Evolutionary conservation across 2,329 filamentous ascomycete species (phyloP).

Genomic region (Botrytis medusae): DNA sequence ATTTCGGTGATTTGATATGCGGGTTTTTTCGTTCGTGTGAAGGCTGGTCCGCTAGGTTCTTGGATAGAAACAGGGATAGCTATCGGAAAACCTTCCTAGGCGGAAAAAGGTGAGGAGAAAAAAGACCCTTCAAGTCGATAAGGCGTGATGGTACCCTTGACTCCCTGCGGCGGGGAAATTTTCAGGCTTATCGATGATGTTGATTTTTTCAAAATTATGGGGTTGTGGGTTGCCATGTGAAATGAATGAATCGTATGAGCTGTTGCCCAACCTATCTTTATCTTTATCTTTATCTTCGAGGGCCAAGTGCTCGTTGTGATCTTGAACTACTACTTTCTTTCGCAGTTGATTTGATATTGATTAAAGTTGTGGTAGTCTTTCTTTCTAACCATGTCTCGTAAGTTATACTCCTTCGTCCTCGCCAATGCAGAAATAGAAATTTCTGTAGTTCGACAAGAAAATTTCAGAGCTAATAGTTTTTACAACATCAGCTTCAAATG

Average conservation of each 20-base stretch:
- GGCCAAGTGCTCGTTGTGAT: not conserved
- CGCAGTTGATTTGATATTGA: not conserved
- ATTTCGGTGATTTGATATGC: too few species aligned
- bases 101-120: not conserved
- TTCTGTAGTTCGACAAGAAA: not conserved
- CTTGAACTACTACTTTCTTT: not conserved
- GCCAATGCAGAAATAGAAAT: not conserved
- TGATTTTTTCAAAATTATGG: slow-evolving; percentile 6
- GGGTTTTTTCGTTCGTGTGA: too few species aligned
- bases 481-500: not conserved
- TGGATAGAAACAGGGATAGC: not conserved
- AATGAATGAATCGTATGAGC: not conserved
- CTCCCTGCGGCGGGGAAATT: not conserved
- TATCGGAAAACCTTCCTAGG: not conserved
- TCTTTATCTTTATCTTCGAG: not conserved
- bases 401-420: not conserved
- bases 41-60: not conserved
- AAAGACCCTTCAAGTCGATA: slow-evolving; percentile 4
- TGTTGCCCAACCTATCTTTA: not conserved
- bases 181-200: slow-evolving; percentile 12
- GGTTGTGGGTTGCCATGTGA: not conserved
- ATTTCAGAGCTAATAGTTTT: not conserved
- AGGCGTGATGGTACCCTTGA: not conserved
- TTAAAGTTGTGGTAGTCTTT: not conserved
- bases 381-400: not conserved